Evolutionary conservation across 2,329 filamentous ascomycete genomes (phyloP), one percentile per base, ranked within the genome.

Genomic region (Aphanoascus verrucosus): DNA sequence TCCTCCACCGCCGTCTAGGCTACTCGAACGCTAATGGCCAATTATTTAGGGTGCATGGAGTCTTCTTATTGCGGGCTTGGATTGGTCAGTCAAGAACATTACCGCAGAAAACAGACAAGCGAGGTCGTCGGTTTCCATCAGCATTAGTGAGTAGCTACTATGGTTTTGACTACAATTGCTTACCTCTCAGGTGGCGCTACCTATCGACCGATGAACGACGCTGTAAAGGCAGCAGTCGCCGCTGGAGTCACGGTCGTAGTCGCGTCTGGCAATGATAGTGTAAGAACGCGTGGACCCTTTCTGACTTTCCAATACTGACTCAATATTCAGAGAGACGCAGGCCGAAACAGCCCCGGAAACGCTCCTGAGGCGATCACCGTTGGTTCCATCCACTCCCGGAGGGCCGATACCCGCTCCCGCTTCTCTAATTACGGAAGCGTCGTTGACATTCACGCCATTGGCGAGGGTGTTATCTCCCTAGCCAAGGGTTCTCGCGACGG

Each of bases 371-470:
- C 49, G 15, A 51, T 51, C 9, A 35, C 23, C 5, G 49, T 52
- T 7, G 41, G 41, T 8, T 52, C 49, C 49, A 52, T 52, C n/a
- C 44, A 52, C 15, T 34, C 19, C 19, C 49, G 49, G n/a, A 28
- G 34, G 19, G 41, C 12, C 3, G 49, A 51, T 35, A 51, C 38
- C 6, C 49, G 49, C 14, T 51, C 49, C 14, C 43, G 38, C 82
- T 98, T 98, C 84, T 98, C 94, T 82, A 98, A 98, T 86, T 97
- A 84, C 73, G 93, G 93, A 72, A 93, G 90, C 80, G 98, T 93
- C 81, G 95, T 91, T 70, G 93, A 97, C 74, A 95, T 98, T 79
- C 97, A 97, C 67, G 93, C 90, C 59, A 93, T 93, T 57, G 93
- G 93, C 67, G 80, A 96, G 66, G 95, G 89, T 83, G 95, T 98